Conservation (phyloP, 352 stramenopile genomes). For the Aphanomyces astaci region DNA sequence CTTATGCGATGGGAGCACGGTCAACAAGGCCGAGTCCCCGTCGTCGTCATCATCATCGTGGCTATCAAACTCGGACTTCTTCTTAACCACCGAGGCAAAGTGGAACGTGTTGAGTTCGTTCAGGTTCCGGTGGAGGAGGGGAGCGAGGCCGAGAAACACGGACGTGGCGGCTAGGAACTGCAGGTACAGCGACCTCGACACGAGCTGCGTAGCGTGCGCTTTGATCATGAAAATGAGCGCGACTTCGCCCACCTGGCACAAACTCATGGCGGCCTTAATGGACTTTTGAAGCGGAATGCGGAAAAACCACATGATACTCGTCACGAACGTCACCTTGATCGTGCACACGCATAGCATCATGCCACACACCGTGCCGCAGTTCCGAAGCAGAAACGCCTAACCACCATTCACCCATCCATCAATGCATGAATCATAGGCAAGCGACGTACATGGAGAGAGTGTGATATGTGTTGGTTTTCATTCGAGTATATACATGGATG, state of each 20-base stretch:
- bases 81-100: slow-evolving; percentile 18
- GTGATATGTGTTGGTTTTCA: too few species aligned
- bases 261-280: slow-evolving; percentile 56
- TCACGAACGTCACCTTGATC: slow-evolving; percentile 73
- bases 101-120: slow-evolving; percentile 20
- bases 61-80: slow-evolving; percentile 11
- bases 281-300: slow-evolving; percentile 62
- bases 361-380: slow-evolving; percentile 67
- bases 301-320: slow-evolving; percentile 74
- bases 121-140: slow-evolving; percentile 51
- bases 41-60: not conserved
- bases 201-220: slow-evolving; percentile 68
- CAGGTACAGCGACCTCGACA: slow-evolving; percentile 73
- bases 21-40: not conserved
- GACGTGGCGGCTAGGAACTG: slow-evolving; percentile 73
- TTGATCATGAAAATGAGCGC: slow-evolving; percentile 89
- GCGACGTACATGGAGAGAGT: too few species aligned
- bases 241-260: slow-evolving; percentile 80
- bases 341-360: slow-evolving; percentile 72
- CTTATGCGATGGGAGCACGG: not conserved
- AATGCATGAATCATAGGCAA: too few species aligned
- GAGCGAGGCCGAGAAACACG: slow-evolving; percentile 75
- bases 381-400: slow-evolving; percentile 63
- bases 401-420: too few species aligned
- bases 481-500: too few species aligned